Conservation (phyloP, 352 stramenopile species). For the Pythium biforme region DNA sequence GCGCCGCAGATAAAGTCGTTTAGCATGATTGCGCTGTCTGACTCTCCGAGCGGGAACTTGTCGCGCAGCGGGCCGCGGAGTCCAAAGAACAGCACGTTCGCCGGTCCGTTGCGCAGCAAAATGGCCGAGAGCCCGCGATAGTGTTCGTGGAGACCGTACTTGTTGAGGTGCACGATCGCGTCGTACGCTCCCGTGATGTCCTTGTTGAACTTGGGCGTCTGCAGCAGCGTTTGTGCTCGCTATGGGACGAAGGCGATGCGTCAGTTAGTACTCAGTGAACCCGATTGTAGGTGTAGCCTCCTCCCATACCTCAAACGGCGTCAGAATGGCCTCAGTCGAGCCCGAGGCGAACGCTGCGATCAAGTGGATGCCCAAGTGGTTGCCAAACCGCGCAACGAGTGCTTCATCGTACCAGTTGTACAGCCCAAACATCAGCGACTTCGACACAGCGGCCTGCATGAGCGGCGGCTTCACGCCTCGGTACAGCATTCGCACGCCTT, state of each 20-base stretch:
- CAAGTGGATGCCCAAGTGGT: constrained; percentile 42
- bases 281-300: not conserved
- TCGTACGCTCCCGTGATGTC: constrained; percentile 77
- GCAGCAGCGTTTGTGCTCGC: constrained; percentile 81
- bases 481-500: constrained; percentile 71
- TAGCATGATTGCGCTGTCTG: constrained; percentile 40
- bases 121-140: constrained; percentile 82
- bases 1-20: constrained; percentile 87
- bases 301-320: constrained; percentile 74
- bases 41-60: constrained; percentile 52
- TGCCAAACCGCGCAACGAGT: constrained; percentile 45
- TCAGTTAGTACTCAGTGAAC: not conserved
- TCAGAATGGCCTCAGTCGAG: constrained; percentile 80
- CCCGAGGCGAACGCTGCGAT: constrained; percentile 66
- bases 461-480: constrained; percentile 83
- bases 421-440: constrained; percentile 89
- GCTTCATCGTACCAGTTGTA: constrained; percentile 86
- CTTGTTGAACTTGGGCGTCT: constrained; percentile 86
- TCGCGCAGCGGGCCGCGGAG: constrained; percentile 73
- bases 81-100: constrained; percentile 86
- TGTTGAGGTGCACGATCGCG: constrained; percentile 76
- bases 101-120: constrained; percentile 79
- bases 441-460: constrained; percentile 82
- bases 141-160: constrained; percentile 75
- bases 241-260: constrained; percentile 12